Percentiles rank a stretch among this genome's conserved stretches.
Evolutionary conservation across 2,329 filamentous ascomycete genomes (phyloP).

Genomic region (Chrysoporthe cubensis): DNA sequence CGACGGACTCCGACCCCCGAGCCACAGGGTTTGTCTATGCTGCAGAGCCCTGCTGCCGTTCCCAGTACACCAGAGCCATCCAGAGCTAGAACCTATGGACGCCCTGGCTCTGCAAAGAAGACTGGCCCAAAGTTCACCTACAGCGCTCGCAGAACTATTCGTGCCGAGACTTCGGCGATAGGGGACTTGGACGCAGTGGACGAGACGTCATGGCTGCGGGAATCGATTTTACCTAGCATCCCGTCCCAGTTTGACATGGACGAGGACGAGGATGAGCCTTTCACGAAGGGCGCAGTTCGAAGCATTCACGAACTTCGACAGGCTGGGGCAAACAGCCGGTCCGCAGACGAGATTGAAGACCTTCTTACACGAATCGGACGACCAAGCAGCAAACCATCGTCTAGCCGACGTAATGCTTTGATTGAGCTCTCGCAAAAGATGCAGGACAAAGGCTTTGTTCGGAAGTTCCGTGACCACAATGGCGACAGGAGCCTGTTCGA

Average conservation of each 20-base stretch:
- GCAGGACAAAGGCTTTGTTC: conserved; percentile 64
- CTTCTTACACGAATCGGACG: conserved; percentile 62
- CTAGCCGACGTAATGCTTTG: conserved; percentile 61
- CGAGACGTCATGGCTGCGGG: conserved; percentile 31
- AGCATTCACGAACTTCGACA: conserved; percentile 69
- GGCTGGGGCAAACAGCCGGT: conserved; percentile 68
- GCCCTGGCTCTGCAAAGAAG: conserved; percentile 34
- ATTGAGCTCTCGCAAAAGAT: conserved; percentile 64
- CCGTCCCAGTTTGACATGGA: conserved; percentile 41
- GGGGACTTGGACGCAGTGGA: conserved; percentile 26
- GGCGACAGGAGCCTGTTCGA: conserved; percentile 71
- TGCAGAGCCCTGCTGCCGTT: conserved; percentile 32
- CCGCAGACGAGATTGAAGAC: conserved; percentile 68
- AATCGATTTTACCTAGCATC: conserved; percentile 34
- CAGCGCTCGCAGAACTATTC: conserved; percentile 43
- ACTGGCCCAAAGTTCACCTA: conserved; percentile 45
- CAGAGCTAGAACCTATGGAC: conserved; percentile 31
- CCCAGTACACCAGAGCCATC: conserved; percentile 28
- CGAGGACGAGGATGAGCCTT: conserved; percentile 47
- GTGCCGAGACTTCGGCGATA: conserved; percentile 29
- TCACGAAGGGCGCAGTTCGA: conserved; percentile 56
- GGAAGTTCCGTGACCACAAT: conserved; percentile 74
- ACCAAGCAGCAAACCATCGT: conserved; percentile 50
- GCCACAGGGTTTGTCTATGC: conserved; percentile 18
- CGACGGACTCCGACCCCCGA: conserved; percentile 27